Conservation (phyloP, 1,284 basidiomycete genomes). For the Peniophora sp. region DNA sequence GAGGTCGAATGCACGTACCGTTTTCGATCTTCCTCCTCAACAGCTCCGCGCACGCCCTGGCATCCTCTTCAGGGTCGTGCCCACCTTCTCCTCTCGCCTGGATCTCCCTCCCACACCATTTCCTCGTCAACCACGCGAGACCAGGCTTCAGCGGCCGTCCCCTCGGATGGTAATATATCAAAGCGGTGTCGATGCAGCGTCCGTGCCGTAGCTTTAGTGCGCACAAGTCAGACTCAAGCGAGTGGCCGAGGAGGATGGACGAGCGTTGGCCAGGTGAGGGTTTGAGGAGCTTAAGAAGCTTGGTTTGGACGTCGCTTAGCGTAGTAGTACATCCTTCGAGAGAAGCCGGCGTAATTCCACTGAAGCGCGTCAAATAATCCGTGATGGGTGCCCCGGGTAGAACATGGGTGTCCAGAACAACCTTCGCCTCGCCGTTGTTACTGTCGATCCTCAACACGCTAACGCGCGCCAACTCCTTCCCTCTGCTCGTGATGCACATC, state of each 20-base stretch:
- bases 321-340: constrained; percentile 67
- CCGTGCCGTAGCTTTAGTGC: constrained; percentile 81
- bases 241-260: constrained; percentile 89
- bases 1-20: constrained; percentile 32
- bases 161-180: constrained; percentile 84
- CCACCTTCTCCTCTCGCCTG: constrained; percentile 73
- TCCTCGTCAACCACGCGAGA: constrained; percentile 86
- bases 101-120: constrained; percentile 83
- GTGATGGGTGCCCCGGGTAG: constrained; percentile 75
- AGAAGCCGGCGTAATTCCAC: constrained; percentile 77
- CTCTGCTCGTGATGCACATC: constrained; percentile 70
- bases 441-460: constrained; percentile 74
- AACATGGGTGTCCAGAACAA: constrained; percentile 82
- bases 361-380: constrained; percentile 91
- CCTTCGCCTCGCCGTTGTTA: constrained; percentile 40
- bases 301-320: constrained; percentile 66
- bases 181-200: constrained; percentile 81
- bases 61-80: constrained; percentile 90
- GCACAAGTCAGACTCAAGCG: constrained; percentile 84
- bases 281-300: constrained; percentile 51
- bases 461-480: constrained; percentile 73
- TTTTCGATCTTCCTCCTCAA: constrained; percentile 73
- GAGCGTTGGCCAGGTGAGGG: constrained; percentile 32
- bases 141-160: constrained; percentile 87
- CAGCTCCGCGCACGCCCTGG: constrained; percentile 77